Base-by-base conservation (phyloP, 1,139 yeast species). In the Suhomyces ambrosiae region DNA sequence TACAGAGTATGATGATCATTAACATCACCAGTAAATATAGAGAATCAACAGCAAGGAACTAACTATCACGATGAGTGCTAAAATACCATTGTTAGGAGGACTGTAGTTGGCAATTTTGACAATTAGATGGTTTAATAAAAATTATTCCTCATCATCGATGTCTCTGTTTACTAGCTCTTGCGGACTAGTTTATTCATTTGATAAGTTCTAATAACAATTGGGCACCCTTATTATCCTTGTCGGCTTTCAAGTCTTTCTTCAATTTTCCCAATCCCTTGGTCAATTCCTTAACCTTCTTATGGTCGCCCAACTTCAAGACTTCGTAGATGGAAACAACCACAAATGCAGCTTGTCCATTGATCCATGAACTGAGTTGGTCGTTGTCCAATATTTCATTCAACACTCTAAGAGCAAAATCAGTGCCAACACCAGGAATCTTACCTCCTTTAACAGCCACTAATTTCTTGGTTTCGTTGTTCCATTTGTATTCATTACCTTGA, bases 271-370 rank as follows among this genome's bases (percentile, higher is more conserved):
- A 65, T 27, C 68, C 74, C 55, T 76, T 71, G 46, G 68, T 57
- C 46, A 88, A 77, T 26, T 64, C 60, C 58, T 60, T 73, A 54
- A 61, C 71, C 41, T 56, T 65, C 50, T 46, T 58, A n/a, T 56
- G 47, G 22, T 59, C 56, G 17, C 59, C 54, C 30, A 58, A 46
- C 40, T 61, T 54, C 54, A 71, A 66, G n/a, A 74, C 74, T 60
- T 85, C 94, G 49, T 63, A 76, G 10, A 81, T 61, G 2, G 89
- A 75, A 31, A 88, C 90, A 34, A 90, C 71, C 12, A 87, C 88
- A 56, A 92, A 90, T 3, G 96, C 82, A 23, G 94, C 86, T 46
- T 79, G 80, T 33, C 88, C 86, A 33, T 77, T 64, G 32, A 84
- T 76, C 97, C 97, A 90, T 40, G 70, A 74, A 28, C 64, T 65